Percentiles rank a stretch among this genome's conserved stretches.
These are phyloP conservation scores for Trypanosoma brucei DNA, from an alignment of 208 protist genomes.

Conservation along the genomic window DNA sequence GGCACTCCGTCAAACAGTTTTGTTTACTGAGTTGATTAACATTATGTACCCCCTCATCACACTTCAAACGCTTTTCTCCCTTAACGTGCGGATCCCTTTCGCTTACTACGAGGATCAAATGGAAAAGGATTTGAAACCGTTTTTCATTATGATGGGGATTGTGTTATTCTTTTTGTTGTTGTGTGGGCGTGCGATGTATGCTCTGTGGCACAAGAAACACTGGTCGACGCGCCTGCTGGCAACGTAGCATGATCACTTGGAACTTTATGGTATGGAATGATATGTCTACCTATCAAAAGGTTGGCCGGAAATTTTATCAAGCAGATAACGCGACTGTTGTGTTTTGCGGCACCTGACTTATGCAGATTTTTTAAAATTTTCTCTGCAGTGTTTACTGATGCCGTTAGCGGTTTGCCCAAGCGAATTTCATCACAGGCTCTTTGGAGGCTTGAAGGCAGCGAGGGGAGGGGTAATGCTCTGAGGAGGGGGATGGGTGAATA, in stretches of 20 bases:
- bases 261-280: no score
- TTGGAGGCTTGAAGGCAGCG: no score
- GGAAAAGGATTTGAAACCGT: conserved; percentile 35
- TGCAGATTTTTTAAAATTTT: no score
- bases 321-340: no score
- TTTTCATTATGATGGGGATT: conserved; percentile 53
- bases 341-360: no score
- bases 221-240: conserved; percentile 65
- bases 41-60: conserved; percentile 81
- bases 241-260: conserved; percentile 18
- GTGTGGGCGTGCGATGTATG: conserved; percentile 32
- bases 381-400: no score
- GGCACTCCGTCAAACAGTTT: conserved; percentile 63
- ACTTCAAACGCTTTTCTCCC: conserved; percentile 74
- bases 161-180: conserved; percentile 40
- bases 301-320: no score
- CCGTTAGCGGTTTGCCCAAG: no score
- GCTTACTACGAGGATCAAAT: conserved; percentile 46
- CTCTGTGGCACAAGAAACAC: conserved; percentile 31
- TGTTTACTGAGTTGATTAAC: conserved; percentile 71
- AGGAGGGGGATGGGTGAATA: no score
- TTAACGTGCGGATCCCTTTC: conserved; percentile 78
- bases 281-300: no score
- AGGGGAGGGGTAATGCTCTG: no score
- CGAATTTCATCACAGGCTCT: no score